phyloP scores from a whole-genome alignment of 2,329 filamentous ascomycete species.

The Colletotrichum sp. region DNA sequence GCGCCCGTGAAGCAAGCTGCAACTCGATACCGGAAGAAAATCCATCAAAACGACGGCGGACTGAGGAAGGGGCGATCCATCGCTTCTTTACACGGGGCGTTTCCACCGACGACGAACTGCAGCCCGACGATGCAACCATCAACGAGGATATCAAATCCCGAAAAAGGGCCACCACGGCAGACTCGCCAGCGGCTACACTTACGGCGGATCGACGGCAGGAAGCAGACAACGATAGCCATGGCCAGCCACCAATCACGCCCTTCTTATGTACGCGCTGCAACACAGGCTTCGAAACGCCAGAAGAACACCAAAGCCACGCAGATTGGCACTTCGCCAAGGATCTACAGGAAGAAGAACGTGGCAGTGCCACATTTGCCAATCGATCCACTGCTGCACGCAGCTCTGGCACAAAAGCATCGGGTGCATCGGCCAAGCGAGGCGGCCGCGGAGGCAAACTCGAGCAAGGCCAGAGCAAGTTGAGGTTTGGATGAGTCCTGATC shows the following conservation, averaged over 20 bases:
- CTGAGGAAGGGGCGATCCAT: conserved; percentile 57
- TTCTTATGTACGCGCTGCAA: conserved; percentile 70
- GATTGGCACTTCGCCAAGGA: conserved; percentile 97
- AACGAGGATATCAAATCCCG: neutral
- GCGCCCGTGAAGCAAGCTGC: conserved; percentile 25
- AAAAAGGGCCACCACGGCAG: conserved; percentile 21
- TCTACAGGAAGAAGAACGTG: conserved; percentile 71
- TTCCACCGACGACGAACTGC: conserved; percentile 32
- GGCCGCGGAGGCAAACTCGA: conserved; percentile 44
- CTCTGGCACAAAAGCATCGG: conserved; percentile 31
- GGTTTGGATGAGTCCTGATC: conserved; percentile 54
- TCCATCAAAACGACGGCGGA: conserved; percentile 45
- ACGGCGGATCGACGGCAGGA: neutral
- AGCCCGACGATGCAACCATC: conserved; percentile 24
- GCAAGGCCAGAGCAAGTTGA: conserved; percentile 65
- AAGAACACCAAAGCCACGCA: conserved; percentile 75
- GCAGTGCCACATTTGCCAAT: conserved; percentile 48
- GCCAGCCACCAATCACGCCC: conserved; percentile 38
- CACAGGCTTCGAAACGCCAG: conserved; percentile 59
- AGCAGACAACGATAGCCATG: neutral
- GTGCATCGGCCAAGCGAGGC: conserved; percentile 44
- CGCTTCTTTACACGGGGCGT: conserved; percentile 59
- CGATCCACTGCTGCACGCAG: conserved; percentile 36
- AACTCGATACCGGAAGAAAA: conserved; percentile 1
- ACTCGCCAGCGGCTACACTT: neutral